Base-by-base conservation (phyloP, 1,284 basidiomycete genomes). In the Malassezia restricta region DNA sequence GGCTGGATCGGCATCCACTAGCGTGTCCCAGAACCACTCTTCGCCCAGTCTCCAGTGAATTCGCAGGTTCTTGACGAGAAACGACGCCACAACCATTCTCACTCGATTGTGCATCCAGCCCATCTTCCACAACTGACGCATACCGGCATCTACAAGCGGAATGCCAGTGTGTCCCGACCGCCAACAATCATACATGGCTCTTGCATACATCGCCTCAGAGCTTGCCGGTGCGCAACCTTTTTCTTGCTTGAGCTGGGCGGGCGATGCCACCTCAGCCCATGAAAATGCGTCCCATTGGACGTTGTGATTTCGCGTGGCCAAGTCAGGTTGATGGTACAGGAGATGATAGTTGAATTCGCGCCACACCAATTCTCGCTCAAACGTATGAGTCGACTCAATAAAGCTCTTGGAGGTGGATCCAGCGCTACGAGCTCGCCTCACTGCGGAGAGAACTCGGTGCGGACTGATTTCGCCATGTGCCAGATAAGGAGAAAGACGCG, bases 71-170 rank as follows among this genome's bases (percentile, higher is more conserved):
- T 54, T 54, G n/a, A 43, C 46, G 3, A 51, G 38, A 15, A 51
- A 31, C 6, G 50, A 51, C 8, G 50, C 50, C 6, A 47, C 44
- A 9, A 51, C 30, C 50, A 51, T 51, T 15, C 50, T 43, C n/a
- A 51, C 44, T 9, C 50, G 50, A 33, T 51, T 51, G 44, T 51
- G 50, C 50, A 51, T 51, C 50, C 50, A 51, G 8, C 50, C 50
- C 17, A 28, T 40, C 7, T 37, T 32, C 50, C 50, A 51, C 5
- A 51, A 31, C 39, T 51, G 50, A 3, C 50, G 50, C 50, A 51
- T 51, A 4, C 50, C 50, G 12, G 50, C 50, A 35, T 51, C 50
- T 15, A 51, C 44, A 8, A 51, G 15, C 3, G 50, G 50, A 32
- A 51, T 40, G 17, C 50, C 50, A 7, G 50, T 51, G n/a, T 51